Percentiles rank a stretch among this genome's conserved stretches.
These are phyloP conservation scores for Thraustochytrium sp. DNA, from an alignment of 352 stramenopile species.

Conservation along the genomic window DNA sequence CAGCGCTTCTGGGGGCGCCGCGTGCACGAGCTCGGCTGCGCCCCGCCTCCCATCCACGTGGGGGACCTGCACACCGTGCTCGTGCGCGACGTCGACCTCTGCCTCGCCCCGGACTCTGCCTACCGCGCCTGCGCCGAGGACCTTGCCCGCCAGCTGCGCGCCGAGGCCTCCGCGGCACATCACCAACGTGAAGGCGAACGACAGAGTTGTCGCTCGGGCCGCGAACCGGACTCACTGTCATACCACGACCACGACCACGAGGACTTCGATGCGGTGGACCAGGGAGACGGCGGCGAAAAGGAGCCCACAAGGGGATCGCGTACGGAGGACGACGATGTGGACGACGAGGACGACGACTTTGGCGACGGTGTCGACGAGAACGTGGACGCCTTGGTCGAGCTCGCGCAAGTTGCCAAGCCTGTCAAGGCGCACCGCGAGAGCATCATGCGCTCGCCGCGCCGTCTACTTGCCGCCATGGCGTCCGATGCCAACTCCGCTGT, in stretches of 20 bases:
- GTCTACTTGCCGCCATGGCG: not conserved
- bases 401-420: not conserved
- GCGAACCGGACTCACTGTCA: no score
- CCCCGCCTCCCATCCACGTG: constrained; percentile 6
- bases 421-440: not conserved
- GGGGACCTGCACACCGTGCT: constrained; percentile 6
- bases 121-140: not conserved
- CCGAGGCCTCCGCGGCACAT: not conserved
- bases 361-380: not conserved
- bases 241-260: not conserved
- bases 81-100: constrained; percentile 1
- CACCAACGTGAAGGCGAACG: no score
- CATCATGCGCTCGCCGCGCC: not conserved
- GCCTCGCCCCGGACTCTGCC: not conserved
- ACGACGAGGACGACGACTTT: not conserved
- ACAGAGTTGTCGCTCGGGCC: no score
- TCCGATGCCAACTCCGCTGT: not conserved
- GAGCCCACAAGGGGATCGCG: not conserved
- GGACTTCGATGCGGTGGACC: not conserved
- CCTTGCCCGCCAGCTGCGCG: not conserved
- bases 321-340: not conserved
- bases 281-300: not conserved
- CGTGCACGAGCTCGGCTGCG: constrained; percentile 20
- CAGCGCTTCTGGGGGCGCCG: constrained; percentile 40
- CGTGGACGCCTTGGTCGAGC: not conserved